These are phyloP conservation scores for Anthostomella pinea DNA, from an alignment of 2,329 filamentous ascomycete species.

Conservation along the genomic window DNA sequence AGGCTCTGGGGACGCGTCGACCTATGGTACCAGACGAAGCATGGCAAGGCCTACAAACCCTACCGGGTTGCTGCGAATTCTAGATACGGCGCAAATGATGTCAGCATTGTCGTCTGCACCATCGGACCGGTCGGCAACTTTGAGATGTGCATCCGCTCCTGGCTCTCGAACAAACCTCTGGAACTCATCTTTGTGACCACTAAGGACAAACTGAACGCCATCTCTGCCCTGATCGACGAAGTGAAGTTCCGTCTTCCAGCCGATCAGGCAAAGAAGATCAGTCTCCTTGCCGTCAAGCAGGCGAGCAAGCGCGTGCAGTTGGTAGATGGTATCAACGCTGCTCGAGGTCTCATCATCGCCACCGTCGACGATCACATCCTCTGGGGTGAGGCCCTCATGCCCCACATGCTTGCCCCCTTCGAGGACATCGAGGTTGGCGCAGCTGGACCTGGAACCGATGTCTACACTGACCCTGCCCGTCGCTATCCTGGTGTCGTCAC, in stretches of 20 bases:
- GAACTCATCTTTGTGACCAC: conserved; percentile 14
- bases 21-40: too few species aligned
- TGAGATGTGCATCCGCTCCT: conserved; percentile 44
- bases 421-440: conserved; percentile 9
- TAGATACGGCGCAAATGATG: too few species aligned
- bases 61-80: too few species aligned
- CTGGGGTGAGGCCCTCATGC: conserved; percentile 4
- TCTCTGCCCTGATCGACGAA: not conserved
- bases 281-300: not conserved
- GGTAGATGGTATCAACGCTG: conserved; percentile 4
- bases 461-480: conserved; percentile 5
- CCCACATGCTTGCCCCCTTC: conserved; percentile 8
- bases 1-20: too few species aligned
- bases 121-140: conserved; percentile 39
- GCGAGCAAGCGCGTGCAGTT: conserved; percentile 1
- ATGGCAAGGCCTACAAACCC: too few species aligned
- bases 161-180: conserved; percentile 48
- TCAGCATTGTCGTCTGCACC: conserved; percentile 29
- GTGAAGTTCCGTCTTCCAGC: not conserved
- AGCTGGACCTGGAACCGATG: not conserved
- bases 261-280: not conserved
- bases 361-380: conserved; percentile 9
- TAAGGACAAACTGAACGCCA: not conserved
- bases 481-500: conserved; percentile 3
- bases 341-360: conserved; percentile 10